Evolutionary conservation across 208 protist species (phyloP).

Genomic region (Vickermania ingenoplastis): DNA sequence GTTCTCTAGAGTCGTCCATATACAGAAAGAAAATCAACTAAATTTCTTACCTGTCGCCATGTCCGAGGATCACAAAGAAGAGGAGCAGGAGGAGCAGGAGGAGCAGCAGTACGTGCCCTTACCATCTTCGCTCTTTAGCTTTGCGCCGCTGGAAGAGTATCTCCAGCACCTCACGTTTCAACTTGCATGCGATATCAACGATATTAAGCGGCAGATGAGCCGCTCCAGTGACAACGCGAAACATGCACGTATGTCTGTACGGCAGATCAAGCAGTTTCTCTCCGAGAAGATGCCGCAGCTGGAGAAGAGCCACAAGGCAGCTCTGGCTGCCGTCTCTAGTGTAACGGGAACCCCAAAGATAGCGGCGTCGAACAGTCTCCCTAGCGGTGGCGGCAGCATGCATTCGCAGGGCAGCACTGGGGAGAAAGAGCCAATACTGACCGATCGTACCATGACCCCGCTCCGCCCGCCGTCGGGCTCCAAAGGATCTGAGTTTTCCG

Average conservation of each 20-base stretch:
- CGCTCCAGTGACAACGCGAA: constrained; percentile 7
- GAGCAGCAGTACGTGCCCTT: constrained; percentile 15
- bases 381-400: too few relatives aligned
- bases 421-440: background rate
- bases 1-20: too few relatives aligned
- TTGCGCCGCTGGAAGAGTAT: constrained; percentile 30
- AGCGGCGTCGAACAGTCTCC: background rate
- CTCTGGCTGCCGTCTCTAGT: background rate
- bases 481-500: background rate
- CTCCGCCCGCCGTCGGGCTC: background rate
- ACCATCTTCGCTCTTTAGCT: constrained; percentile 28
- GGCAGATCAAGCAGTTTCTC: constrained; percentile 17
- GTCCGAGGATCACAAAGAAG: background rate
- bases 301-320: constrained; percentile 2
- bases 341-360: background rate
- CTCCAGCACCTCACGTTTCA: constrained; percentile 19
- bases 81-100: background rate
- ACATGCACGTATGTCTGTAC: constrained; percentile 5
- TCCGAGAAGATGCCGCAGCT: constrained; percentile 13
- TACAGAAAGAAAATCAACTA: too few relatives aligned
- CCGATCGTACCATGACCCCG: background rate
- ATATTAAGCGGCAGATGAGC: constrained; percentile 10
- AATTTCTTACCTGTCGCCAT: background rate
- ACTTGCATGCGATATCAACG: constrained; percentile 15
- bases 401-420: background rate